Evolutionary conservation across 2,329 filamentous ascomycete species (phyloP).

Genomic region (Trichocomaceae sp.): DNA sequence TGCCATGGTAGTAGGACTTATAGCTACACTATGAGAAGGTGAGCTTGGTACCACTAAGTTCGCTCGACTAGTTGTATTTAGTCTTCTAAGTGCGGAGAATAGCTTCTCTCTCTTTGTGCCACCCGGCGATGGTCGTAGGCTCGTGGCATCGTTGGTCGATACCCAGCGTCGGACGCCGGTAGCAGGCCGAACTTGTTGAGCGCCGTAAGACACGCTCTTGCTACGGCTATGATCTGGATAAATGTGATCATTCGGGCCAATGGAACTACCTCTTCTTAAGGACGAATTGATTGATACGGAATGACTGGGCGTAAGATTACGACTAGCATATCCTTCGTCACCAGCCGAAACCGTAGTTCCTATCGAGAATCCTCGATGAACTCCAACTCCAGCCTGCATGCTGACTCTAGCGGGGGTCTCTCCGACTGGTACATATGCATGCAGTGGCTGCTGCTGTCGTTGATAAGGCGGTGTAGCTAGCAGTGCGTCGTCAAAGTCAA

Average conservation of each 20-base stretch:
- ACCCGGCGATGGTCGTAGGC: conserved; percentile 4
- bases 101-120: conserved; percentile 19
- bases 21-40: conserved; percentile 8
- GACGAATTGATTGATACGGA: conserved; percentile 13
- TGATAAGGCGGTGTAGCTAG: conserved; percentile 22
- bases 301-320: conserved; percentile 14
- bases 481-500: conserved; percentile 29
- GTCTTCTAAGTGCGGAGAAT: conserved; percentile 16
- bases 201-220: conserved; percentile 16
- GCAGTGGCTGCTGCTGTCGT: conserved; percentile 13
- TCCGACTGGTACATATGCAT: no score
- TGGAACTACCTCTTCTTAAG: conserved; percentile 10
- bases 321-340: conserved; percentile 26
- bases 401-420: no score
- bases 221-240: conserved; percentile 16
- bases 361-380: conserved; percentile 12
- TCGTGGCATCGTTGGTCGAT: conserved; percentile 13
- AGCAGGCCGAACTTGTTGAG: conserved; percentile 9
- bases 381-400: background rate
- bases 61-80: conserved; percentile 15
- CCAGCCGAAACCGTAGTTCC: conserved; percentile 20
- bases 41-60: conserved; percentile 12
- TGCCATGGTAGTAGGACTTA: conserved; percentile 12
- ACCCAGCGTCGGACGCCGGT: conserved; percentile 17
- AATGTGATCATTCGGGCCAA: conserved; percentile 15